Conservation (phyloP, 176 grass and related monocot species). For the Tillandsia fasciculata region DNA sequence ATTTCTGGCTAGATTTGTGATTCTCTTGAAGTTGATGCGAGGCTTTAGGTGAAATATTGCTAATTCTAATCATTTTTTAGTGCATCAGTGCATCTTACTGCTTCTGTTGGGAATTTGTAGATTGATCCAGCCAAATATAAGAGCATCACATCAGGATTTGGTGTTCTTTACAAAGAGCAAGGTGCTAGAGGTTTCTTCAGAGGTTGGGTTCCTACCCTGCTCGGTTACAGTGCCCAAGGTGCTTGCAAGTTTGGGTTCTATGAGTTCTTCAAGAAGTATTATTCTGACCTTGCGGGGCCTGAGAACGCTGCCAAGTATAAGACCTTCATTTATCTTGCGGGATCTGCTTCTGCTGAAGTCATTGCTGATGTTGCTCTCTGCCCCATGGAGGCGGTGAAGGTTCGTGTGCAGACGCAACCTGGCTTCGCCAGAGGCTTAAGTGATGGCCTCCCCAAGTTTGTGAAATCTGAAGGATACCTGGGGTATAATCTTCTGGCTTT, state of each 20-base stretch:
- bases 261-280: conserved; percentile 99
- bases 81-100: neutral
- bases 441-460: conserved; percentile 90
- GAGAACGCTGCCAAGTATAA: conserved; percentile 89
- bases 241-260: conserved; percentile 98
- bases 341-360: conserved; percentile 95
- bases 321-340: conserved; percentile 95
- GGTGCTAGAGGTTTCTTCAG: conserved; percentile 73
- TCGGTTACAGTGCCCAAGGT: conserved; percentile 91
- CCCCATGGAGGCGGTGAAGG: conserved; percentile 95
- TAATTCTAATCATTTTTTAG: neutral
- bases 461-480: conserved; percentile 62
- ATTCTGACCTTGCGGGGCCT: conserved; percentile 90
- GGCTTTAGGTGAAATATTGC: neutral
- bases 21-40: neutral
- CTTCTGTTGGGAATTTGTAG: conserved; percentile 22
- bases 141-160: conserved; percentile 84
- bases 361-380: conserved; percentile 96
- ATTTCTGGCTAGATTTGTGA: neutral
- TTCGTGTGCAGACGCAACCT: conserved; percentile 92
- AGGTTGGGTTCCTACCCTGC: conserved; percentile 90
- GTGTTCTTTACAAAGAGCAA: conserved; percentile 80
- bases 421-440: conserved; percentile 88
- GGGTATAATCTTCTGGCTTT: conserved; percentile 39
- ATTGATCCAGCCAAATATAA: conserved; percentile 88